These are phyloP conservation scores for Solanum hybrid DNA, from an alignment of 305 asterid genomes.

Conservation along the genomic window DNA sequence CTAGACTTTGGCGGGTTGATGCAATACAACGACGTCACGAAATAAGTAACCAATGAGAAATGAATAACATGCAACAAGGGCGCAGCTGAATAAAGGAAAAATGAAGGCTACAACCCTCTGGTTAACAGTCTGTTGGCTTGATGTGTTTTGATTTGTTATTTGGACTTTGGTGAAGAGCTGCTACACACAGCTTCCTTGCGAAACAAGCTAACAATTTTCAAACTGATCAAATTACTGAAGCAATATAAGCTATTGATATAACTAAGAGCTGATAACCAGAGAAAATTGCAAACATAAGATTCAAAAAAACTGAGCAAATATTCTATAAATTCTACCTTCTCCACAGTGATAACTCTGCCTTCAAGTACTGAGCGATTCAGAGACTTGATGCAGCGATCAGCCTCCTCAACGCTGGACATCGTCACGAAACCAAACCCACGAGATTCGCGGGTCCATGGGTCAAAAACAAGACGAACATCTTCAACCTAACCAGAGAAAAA, in stretches of 20 bases:
- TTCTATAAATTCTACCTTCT: conserved; percentile 46
- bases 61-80: background rate
- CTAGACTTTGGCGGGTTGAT: background rate
- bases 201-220: conserved; percentile 30
- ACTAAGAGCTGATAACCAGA: background rate
- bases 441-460: conserved; percentile 74
- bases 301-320: background rate
- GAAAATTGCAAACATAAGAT: background rate
- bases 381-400: conserved; percentile 69
- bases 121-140: conserved; percentile 57
- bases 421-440: conserved; percentile 91
- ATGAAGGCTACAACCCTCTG: conserved; percentile 94
- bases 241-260: background rate
- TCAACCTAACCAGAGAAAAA: conserved; percentile 34
- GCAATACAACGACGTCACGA: background rate
- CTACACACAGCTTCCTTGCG: conserved; percentile 88
- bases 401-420: conserved; percentile 61
- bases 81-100: conserved; percentile 26
- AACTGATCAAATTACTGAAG: conserved; percentile 10
- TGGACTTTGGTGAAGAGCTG: conserved; percentile 83
- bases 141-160: conserved; percentile 63
- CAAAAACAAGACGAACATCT: conserved; percentile 71
- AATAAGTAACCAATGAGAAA: background rate
- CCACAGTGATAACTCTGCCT: conserved; percentile 83
- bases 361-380: conserved; percentile 76